These are phyloP conservation scores for Ganoderma resinaceum DNA, from an alignment of 1,284 basidiomycete species.

Conservation along the genomic window DNA sequence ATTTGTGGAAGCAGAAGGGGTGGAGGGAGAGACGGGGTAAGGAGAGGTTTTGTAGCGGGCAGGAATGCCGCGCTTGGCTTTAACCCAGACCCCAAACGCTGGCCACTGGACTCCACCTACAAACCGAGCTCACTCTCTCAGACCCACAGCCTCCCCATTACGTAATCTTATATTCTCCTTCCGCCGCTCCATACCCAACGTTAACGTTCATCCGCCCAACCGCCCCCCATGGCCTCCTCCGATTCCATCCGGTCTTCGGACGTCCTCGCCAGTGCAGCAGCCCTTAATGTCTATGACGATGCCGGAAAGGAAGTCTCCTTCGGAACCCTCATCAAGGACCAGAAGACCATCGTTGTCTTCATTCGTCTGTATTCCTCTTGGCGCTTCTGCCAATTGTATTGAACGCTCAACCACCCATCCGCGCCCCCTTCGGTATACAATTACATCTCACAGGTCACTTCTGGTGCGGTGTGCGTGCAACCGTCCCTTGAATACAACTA, in stretches of 20 bases:
- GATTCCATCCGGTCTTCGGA: conserved; percentile 11
- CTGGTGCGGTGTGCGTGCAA: conserved; percentile 62
- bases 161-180: conserved; percentile 3
- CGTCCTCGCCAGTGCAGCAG: conserved; percentile 44
- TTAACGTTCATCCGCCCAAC: neutral
- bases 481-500: neutral
- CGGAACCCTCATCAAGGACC: conserved; percentile 53
- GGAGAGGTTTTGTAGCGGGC: neutral
- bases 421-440: neutral
- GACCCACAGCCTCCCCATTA: conserved; percentile 12
- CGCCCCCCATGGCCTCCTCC: conserved; percentile 6
- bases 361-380: conserved; percentile 52
- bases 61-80: neutral
- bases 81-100: neutral
- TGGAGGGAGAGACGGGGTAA: neutral
- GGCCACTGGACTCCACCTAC: neutral
- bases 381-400: neutral
- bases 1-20: conserved; percentile 33
- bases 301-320: conserved; percentile 56
- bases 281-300: conserved; percentile 49
- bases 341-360: conserved; percentile 68
- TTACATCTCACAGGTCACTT: conserved; percentile 58
- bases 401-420: conserved; percentile 7
- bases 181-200: neutral
- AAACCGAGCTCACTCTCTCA: no score